Evolutionary conservation across 106 monocot genomes (phyloP), one percentile per base, ranked within the genome.

Genomic region (Cymbidium sinense): DNA sequence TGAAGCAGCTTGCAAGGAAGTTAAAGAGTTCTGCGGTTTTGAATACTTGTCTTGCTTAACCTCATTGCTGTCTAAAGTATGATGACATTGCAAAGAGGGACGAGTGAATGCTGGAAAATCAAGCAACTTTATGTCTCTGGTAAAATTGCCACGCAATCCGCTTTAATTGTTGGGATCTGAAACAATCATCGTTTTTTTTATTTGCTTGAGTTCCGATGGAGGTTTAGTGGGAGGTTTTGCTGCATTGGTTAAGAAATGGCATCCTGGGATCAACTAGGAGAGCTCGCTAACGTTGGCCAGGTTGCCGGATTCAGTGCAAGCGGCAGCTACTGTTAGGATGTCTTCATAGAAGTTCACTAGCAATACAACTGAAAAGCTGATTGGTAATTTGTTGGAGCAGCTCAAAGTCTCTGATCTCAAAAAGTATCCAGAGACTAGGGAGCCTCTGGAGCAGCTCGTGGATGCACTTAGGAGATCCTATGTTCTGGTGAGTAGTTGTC

Each of bases 311-410:
- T 79, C 50, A 70, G 80, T 74, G 0, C 61, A 44, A 31, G 80
- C 80, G 2, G 80, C 80, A 21, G 10, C 37, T 6, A 80, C 80
- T 2, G 80, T 74, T 18, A 36, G 80, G 39, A n/a, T n/a, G 80
- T 74, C 35, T 34, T 25, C 80, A 75, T 19, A n/a, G n/a, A n/a
- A n/a, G n/a, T n/a, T n/a, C n/a, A n/a, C 75, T 80, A 5, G 80
- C 74, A n/a, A 74, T 74, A 61, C 80, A 80, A 20, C 25, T 80
- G 62, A n/a, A n/a, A 80, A 80, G 75, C 64, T 80, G 61, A 80
- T 80, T 17, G 80, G 80, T 15, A 80, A 80, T 64, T 36, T 80
- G 36, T 43, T 80, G 80, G 62, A 80, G 61, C 75, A 74, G 44
- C 80, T 80, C 23, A 80, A 64, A 41, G 33, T 80, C 55, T 80